Conservation (phyloP, 2,329 filamentous ascomycete species). For the Dothistroma septosporum region DNA sequence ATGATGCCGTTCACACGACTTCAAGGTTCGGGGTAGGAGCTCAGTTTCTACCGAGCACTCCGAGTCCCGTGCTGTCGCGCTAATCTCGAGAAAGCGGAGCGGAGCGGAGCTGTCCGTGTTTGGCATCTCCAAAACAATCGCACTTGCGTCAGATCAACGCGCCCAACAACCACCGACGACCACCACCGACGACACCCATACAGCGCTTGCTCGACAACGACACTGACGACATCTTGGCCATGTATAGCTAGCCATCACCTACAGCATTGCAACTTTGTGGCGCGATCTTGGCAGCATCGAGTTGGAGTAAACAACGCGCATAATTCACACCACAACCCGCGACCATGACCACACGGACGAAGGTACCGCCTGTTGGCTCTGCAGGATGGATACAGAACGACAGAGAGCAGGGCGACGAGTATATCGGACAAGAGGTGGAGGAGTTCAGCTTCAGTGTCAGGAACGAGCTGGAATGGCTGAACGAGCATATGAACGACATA, state of each 20-base stretch:
- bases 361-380: slow-evolving; percentile 30
- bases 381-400: slow-evolving; percentile 77
- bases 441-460: slow-evolving; percentile 89
- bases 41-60: background rate
- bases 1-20: background rate
- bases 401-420: slow-evolving; percentile 69
- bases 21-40: background rate
- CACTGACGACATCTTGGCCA: slow-evolving; percentile 14
- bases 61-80: background rate
- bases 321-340: slow-evolving; percentile 13
- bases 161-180: slow-evolving; percentile 6
- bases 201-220: slow-evolving; percentile 10
- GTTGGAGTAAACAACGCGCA: slow-evolving; percentile 13
- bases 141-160: background rate
- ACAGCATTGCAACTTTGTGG: slow-evolving; percentile 9
- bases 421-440: slow-evolving; percentile 77
- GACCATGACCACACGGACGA: slow-evolving; percentile 29
- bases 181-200: slow-evolving; percentile 8
- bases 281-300: slow-evolving; percentile 7
- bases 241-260: slow-evolving; percentile 19
- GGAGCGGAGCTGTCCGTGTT: background rate
- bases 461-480: slow-evolving; percentile 96
- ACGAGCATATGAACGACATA: slow-evolving; percentile 96
- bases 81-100: no score
- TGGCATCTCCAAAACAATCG: background rate